Percentiles rank a stretch among this genome's conserved stretches.
These are phyloP conservation scores for Colletotrichum tofieldiae DNA, from an alignment of 2,329 filamentous ascomycete genomes.

Conservation along the genomic window DNA sequence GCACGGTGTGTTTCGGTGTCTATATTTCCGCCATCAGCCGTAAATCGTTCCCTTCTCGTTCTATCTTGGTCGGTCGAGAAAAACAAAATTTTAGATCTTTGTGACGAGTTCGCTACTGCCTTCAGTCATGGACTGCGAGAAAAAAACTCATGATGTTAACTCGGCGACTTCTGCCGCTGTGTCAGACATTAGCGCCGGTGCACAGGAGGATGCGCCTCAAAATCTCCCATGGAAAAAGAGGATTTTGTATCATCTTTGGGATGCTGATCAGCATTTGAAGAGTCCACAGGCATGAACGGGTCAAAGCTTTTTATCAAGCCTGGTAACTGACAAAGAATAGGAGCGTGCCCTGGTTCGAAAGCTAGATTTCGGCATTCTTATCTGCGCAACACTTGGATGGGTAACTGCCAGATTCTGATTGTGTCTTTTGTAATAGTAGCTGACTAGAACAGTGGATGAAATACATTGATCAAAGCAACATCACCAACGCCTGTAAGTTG, in stretches of 20 bases:
- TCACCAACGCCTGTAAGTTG: slow-evolving; percentile 31
- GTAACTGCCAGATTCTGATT: background rate
- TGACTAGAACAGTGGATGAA: slow-evolving; percentile 22
- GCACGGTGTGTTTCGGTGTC: background rate
- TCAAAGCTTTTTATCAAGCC: too few species aligned
- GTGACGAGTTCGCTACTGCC: background rate
- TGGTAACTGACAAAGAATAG: background rate
- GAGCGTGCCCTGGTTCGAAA: slow-evolving; percentile 29
- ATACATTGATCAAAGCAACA: slow-evolving; percentile 34
- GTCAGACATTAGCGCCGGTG: slow-evolving; percentile 5
- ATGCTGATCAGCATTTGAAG: slow-evolving; percentile 25
- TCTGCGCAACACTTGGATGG: slow-evolving; percentile 26
- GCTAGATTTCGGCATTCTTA: slow-evolving; percentile 24
- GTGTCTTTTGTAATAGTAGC: background rate
- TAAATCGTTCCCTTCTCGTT: background rate
- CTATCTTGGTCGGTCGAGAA: too few species aligned
- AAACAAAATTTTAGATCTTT: background rate
- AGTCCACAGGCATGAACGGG: background rate
- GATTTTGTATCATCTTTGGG: slow-evolving; percentile 28
- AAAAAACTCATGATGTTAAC: slow-evolving; percentile 7
- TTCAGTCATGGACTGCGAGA: slow-evolving; percentile 7
- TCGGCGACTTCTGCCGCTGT: background rate
- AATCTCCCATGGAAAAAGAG: background rate
- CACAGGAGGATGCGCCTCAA: slow-evolving; percentile 2
- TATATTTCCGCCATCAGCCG: background rate